Evolutionary conservation across 495 filamentous ascomycete species (phyloP), one percentile per base, ranked within the genome.

Genomic region (Neurospora sublineolata): DNA sequence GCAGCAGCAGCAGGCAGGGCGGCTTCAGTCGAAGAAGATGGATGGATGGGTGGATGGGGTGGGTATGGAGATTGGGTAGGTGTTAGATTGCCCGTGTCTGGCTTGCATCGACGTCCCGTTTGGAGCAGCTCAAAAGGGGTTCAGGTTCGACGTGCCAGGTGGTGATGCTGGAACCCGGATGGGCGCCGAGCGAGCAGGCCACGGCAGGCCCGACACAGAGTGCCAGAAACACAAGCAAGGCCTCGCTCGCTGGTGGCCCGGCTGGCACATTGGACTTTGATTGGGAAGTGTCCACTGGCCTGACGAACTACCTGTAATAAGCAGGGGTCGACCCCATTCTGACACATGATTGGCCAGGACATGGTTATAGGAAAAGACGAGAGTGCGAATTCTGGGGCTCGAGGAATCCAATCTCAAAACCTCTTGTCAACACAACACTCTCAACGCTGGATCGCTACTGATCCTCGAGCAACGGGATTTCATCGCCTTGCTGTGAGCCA

Each of bases 81-180:
- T 33, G 52, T 64, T 64, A 64, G 72, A 74, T 71, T 75, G 73
- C 75, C 75, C 68, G 70, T 77, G 42, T 70, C 73, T 70, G 71
- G 72, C 69, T 70, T 70, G 52, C 52, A 33, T 64, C 52, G 14
- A 64, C 27, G 70, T 72, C 60, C 70, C 68, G 70, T 67, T 69
- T 60, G 69, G 71, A 80, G 74, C 76, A 64, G 52, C 30, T 64
- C 52, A 80, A 80, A 80, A 80, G 79, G 79, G 79, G 79, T 72
- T 68, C 69, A 70, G 18, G 52, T 64, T 69, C 41, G 42, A 68
- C 58, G 72, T 72, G 60, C 77, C 70, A 46, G 44, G 64, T 67
- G 68, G 52, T 64, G 11, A 27, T 64, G 52, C 52, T 64, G 52
- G 52, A 64, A 64, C 52, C 52, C 52, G 52, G 52, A 60, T 64